A percentile compares a stretch with the other conserved stretches of the same genome.
These are phyloP conservation scores for Rhizopus microsporus DNA, from an alignment of 371 early-diverging fungal genomes.

Conservation along the genomic window DNA sequence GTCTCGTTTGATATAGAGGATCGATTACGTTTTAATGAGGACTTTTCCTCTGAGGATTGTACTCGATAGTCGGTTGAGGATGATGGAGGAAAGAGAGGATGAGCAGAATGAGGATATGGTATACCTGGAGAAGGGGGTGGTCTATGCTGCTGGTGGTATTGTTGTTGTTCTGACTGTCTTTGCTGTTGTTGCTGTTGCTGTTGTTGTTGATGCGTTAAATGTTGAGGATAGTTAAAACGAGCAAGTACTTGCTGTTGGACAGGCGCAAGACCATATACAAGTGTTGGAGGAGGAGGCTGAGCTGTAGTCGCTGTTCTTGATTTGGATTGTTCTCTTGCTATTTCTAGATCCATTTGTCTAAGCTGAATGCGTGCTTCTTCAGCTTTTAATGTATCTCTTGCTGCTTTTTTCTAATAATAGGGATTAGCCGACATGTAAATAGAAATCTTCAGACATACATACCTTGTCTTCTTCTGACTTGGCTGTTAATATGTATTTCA, in stretches of 20 bases:
- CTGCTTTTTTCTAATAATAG: constrained; percentile 37
- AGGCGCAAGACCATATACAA: constrained; percentile 28
- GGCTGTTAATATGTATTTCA: constrained; percentile 40
- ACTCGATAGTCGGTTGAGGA: constrained; percentile 11
- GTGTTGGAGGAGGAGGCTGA: constrained; percentile 1
- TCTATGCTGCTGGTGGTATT: background rate
- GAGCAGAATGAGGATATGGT: constrained; percentile 45
- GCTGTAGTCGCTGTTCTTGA: constrained; percentile 1
- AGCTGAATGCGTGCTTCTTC: constrained; percentile 43
- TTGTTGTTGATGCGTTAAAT: constrained; percentile 9
- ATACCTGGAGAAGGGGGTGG: constrained; percentile 25
- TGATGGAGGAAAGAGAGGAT: constrained; percentile 36
- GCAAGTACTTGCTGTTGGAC: constrained; percentile 43
- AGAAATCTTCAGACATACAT: constrained; percentile 1
- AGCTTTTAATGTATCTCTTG: constrained; percentile 37
- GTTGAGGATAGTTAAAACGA: constrained; percentile 25
- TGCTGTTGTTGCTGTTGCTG: constrained; percentile 5
- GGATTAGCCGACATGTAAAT: background rate
- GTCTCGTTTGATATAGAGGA: constrained; percentile 10
- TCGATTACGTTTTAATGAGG: constrained; percentile 18
- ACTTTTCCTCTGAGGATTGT: constrained; percentile 4
- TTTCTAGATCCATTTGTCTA: constrained; percentile 42
- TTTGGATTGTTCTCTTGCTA: constrained; percentile 35
- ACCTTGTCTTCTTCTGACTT: constrained; percentile 59
- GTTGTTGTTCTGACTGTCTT: constrained; percentile 5